Base-by-base conservation (phyloP, 2,329 filamentous ascomycete species). In the Fusarium sulawesiense region DNA sequence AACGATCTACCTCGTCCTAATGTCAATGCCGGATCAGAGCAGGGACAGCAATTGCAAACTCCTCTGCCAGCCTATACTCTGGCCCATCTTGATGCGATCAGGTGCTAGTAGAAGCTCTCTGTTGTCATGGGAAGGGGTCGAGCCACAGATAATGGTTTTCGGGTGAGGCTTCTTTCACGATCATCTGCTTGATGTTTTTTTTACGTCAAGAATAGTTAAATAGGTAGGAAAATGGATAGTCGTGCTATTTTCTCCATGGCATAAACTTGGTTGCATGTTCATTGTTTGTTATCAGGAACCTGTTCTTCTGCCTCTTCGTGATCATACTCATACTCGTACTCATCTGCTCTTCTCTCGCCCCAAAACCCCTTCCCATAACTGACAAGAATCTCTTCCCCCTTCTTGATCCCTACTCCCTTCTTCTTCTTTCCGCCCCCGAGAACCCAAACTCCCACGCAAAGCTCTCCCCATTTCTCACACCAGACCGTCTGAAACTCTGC, bases 301-400 rank as follows among this genome's bases (percentile, higher is more conserved):
- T 57, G 44, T 12, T 29, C 50, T 20, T 40, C 42, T 9, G 32
- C 48, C 18, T 18, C 46, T 14, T 69, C 69, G 20, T 57, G 51
- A 16, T 51, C 51, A 25, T 34, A 57, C 11, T 51, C 30, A 25
- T 27, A 34, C 6, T 70, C 68, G 18, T 55, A 64, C 14, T 64
- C 71, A 6, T 72, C 71, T 3, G 7, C 42, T 48, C 44, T 74
- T 71, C 78, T 84, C 77, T 77, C 75, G 80, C 83, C 75, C 88
- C 89, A 91, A 68, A 92, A 91, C 1, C 89, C 89, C 76, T 89
- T 91, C 8, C 89, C 89, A 73, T 91, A 91, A 69, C 87, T 90
- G 14, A 91, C 87, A 54, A 91, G 75, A 56, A 91, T 87, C 81
- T 91, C 89, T 64, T 89, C 84, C 3, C 89, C 88, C 78, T 86